Conservation (phyloP, 345 rosid genomes). For the Corymbia maculata region DNA sequence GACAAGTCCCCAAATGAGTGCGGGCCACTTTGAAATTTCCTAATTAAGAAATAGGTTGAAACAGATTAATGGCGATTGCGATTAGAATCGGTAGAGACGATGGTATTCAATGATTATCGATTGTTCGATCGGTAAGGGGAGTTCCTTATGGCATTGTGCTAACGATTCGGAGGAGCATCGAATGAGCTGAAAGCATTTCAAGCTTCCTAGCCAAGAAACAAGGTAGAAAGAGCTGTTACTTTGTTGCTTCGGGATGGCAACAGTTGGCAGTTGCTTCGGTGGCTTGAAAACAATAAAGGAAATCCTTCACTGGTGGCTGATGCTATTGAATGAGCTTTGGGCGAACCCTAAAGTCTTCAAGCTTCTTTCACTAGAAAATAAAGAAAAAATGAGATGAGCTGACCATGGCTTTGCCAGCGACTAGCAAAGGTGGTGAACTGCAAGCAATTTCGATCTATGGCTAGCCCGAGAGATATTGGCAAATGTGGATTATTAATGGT, state of each 20-base stretch:
- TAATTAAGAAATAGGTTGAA: accelerated
- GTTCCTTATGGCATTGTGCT: neutral
- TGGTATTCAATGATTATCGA: neutral
- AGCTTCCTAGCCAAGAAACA: neutral
- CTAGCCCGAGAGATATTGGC: no score
- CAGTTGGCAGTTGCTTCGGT: neutral
- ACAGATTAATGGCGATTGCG: neutral
- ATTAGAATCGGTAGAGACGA: neutral
- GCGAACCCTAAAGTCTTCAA: no score
- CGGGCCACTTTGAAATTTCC: neutral
- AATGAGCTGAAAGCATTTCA: neutral
- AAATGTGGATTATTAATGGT: no score
- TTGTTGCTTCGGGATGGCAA: neutral
- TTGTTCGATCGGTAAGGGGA: neutral
- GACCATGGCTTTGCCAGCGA: no score
- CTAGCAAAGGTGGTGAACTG: no score
- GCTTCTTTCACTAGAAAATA: no score
- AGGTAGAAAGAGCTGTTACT: neutral
- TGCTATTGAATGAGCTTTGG: neutral
- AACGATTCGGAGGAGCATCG: neutral
- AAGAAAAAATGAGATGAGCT: no score
- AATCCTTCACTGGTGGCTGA: neutral
- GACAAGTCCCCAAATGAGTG: neutral
- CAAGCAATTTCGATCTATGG: no score
- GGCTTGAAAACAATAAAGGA: neutral